These are phyloP conservation scores for Cordyceps fumosorosea DNA, from an alignment of 2,329 filamentous ascomycete species.

Conservation along the genomic window DNA sequence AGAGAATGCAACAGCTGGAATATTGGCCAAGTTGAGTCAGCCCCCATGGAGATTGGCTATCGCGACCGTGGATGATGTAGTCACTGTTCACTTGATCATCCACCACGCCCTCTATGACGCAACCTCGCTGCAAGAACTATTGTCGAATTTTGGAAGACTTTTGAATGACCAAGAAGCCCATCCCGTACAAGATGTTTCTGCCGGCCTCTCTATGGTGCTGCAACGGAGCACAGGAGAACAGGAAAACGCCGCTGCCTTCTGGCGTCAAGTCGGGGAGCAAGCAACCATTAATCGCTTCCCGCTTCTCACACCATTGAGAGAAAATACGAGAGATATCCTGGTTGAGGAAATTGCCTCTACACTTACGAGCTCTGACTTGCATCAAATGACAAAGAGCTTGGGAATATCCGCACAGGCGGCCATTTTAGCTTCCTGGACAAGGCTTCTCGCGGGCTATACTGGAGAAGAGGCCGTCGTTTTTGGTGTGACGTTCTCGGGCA, in stretches of 20 bases:
- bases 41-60: constrained; percentile 60
- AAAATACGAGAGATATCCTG: constrained; percentile 27
- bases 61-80: constrained; percentile 21
- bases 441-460: constrained; percentile 66
- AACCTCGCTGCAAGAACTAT: constrained; percentile 58
- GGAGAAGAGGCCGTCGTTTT: constrained; percentile 71
- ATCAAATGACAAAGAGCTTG: constrained; percentile 45
- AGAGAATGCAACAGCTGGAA: constrained; percentile 7
- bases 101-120: constrained; percentile 88
- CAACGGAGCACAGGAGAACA: constrained; percentile 23
- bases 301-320: constrained; percentile 57
- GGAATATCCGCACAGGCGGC: constrained; percentile 71
- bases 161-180: neutral
- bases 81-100: constrained; percentile 42
- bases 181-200: constrained; percentile 23
- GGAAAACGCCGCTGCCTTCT: constrained; percentile 47
- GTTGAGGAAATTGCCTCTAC: constrained; percentile 29
- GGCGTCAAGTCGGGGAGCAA: constrained; percentile 49
- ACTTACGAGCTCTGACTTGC: constrained; percentile 41
- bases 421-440: constrained; percentile 72
- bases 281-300: constrained; percentile 67
- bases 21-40: constrained; percentile 39
- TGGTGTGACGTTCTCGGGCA: constrained; percentile 73
- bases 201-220: constrained; percentile 37
- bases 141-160: constrained; percentile 48